Percentiles rank a stretch among this genome's conserved stretches.
These are phyloP conservation scores for Colletotrichum kahawae DNA, from an alignment of 2,329 filamentous ascomycete genomes.

Conservation along the genomic window DNA sequence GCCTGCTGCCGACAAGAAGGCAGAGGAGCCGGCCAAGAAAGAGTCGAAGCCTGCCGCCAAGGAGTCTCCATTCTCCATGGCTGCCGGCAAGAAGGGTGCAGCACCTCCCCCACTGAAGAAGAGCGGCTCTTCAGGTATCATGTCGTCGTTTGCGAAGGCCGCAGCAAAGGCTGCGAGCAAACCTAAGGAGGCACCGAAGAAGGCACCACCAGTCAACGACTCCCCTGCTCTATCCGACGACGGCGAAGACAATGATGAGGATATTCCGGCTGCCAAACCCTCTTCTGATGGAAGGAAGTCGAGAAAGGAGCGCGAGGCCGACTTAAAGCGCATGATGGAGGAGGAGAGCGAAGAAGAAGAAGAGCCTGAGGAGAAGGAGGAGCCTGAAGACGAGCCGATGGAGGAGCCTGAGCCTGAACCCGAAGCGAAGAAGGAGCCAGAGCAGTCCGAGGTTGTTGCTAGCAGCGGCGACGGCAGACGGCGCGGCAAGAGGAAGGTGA, in stretches of 20 bases:
- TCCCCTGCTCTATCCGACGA: constrained; percentile 53
- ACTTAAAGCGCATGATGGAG: constrained; percentile 78
- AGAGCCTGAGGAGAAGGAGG: constrained; percentile 62
- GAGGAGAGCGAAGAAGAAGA: constrained; percentile 66
- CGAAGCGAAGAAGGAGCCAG: constrained; percentile 41
- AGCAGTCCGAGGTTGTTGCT: constrained; percentile 57
- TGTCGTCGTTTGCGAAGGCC: constrained; percentile 79
- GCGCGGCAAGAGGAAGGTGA: constrained; percentile 78
- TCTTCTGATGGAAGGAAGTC: constrained; percentile 40
- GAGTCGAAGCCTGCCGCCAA: constrained; percentile 44
- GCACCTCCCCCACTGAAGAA: constrained; percentile 54
- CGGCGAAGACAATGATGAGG: constrained; percentile 59
- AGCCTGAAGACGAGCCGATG: constrained; percentile 43
- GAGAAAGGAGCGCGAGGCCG: constrained; percentile 69
- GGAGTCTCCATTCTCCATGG: constrained; percentile 39
- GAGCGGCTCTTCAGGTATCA: constrained; percentile 64
- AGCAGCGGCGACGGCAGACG: constrained; percentile 65
- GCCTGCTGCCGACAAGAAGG: constrained; percentile 25
- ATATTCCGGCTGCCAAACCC: constrained; percentile 46
- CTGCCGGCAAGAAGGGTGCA: constrained; percentile 43
- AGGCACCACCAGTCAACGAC: neutral
- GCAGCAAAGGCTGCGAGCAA: constrained; percentile 31
- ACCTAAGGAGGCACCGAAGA: constrained; percentile 1
- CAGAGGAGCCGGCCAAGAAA: constrained; percentile 33
- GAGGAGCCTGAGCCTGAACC: constrained; percentile 44